Conservation (phyloP, 208 protist genomes). For the Acanthamoeba lenticulata region DNA sequence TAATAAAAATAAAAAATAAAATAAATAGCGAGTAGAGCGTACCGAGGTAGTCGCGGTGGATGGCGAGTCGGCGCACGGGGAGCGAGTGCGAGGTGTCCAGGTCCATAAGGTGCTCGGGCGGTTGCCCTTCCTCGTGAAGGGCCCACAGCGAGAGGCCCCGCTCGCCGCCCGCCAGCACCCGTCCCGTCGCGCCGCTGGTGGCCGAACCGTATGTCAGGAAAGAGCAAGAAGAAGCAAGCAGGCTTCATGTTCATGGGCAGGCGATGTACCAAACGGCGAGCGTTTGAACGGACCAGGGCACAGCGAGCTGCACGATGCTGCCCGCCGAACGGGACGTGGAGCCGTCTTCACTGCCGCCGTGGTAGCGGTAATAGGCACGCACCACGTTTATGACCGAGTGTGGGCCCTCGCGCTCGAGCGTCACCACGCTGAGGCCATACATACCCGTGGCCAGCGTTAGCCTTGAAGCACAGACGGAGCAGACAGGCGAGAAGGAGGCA, state of each 20-base stretch:
- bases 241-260: too few relatives aligned
- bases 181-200: neutral
- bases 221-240: neutral
- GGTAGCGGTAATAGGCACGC: conserved; percentile 23
- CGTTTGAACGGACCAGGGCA: conserved; percentile 20
- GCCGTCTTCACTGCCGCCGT: neutral
- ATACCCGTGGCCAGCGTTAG: neutral
- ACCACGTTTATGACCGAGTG: conserved; percentile 49
- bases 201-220: neutral
- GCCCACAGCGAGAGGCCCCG: conserved; percentile 26
- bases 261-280: neutral
- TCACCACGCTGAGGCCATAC: conserved; percentile 44
- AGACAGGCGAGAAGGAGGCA: too few relatives aligned
- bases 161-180: conserved; percentile 19
- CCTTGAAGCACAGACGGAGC: neutral
- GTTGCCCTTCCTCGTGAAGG: neutral
- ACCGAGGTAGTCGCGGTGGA: conserved; percentile 56
- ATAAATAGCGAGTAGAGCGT: too few relatives aligned
- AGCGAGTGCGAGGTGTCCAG: conserved; percentile 38
- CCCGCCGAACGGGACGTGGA: neutral
- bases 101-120: conserved; percentile 36
- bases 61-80: neutral
- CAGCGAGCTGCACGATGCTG: conserved; percentile 25
- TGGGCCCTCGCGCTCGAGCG: conserved; percentile 52
- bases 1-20: too few relatives aligned